Evolutionary conservation across 257 asterid species (phyloP).

Genomic region (Ilex asprella): DNA sequence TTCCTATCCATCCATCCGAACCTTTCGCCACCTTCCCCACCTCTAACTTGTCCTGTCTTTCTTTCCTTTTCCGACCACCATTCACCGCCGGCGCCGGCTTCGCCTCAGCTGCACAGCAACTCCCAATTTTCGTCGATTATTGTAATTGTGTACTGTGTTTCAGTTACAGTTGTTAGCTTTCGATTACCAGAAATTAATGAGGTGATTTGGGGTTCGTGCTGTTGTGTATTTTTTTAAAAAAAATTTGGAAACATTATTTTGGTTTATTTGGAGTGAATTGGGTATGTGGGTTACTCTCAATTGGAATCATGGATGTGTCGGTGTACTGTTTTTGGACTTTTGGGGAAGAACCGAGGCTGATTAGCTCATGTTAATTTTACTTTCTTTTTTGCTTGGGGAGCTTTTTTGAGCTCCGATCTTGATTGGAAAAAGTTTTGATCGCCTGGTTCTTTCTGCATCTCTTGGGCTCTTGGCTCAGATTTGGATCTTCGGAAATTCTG

Average conservation of each 20-base stretch:
- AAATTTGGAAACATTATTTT: background rate
- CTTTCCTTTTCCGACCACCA: constrained; percentile 10
- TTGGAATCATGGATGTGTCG: constrained; percentile 25
- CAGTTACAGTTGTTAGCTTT: background rate
- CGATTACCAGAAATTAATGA: background rate
- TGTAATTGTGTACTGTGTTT: constrained; percentile 2
- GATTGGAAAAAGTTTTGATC: constrained; percentile 14
- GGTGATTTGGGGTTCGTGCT: constrained; percentile 1
- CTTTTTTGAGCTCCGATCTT: constrained; percentile 4
- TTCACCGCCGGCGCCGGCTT: constrained; percentile 4
- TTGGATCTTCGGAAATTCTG: background rate
- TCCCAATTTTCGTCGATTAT: background rate
- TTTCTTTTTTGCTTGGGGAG: background rate
- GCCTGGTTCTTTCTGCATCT: background rate
- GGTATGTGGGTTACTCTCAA: constrained; percentile 20
- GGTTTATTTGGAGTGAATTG: background rate
- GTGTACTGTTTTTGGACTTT: constrained; percentile 17
- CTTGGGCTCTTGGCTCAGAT: background rate
- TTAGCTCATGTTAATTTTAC: constrained; percentile 7
- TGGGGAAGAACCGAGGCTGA: constrained; percentile 27
- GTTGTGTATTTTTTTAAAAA: background rate
- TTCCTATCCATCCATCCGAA: constrained; percentile 6
- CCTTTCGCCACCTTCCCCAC: constrained; percentile 19
- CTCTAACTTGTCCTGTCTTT: constrained; percentile 24
- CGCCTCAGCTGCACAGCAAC: constrained; percentile 4